Conservation (phyloP, 805 yeast genomes). For the Yarrowia sp. region DNA sequence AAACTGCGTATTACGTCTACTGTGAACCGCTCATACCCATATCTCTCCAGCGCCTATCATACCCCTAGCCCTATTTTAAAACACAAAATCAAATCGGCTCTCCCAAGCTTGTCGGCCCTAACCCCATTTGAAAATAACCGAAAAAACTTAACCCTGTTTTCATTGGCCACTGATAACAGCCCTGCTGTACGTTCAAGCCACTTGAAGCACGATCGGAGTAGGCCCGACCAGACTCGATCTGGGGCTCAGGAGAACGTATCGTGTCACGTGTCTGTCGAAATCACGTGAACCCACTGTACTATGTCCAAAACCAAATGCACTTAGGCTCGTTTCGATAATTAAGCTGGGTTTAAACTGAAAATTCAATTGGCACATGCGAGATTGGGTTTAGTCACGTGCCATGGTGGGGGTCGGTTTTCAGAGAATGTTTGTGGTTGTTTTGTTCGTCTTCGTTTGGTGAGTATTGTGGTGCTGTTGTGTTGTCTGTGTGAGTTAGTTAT, state of each 20-base stretch:
- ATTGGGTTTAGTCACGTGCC: conserved; percentile 14
- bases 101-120: background rate
- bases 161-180: conserved; percentile 20
- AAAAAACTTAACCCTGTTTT: conserved; percentile 12
- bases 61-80: conserved; percentile 18
- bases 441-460: background rate
- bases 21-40: too few relatives aligned
- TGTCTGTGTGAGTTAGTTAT: too few relatives aligned
- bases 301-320: background rate
- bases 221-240: too few relatives aligned
- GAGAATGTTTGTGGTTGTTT: too few relatives aligned
- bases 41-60: too few relatives aligned
- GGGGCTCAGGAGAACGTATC: too few relatives aligned
- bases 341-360: conserved; percentile 23
- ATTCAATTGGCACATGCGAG: conserved; percentile 8
- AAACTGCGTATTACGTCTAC: too few relatives aligned
- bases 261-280: background rate
- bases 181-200: background rate
- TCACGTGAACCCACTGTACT: background rate
- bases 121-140: conserved; percentile 9
- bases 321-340: background rate
- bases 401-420: too few relatives aligned
- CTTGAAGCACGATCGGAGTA: background rate
- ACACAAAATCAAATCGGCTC: background rate
- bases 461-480: background rate